phyloP scores from a whole-genome alignment of 805 yeast species.

The Zygotorulaspora sp. region DNA sequence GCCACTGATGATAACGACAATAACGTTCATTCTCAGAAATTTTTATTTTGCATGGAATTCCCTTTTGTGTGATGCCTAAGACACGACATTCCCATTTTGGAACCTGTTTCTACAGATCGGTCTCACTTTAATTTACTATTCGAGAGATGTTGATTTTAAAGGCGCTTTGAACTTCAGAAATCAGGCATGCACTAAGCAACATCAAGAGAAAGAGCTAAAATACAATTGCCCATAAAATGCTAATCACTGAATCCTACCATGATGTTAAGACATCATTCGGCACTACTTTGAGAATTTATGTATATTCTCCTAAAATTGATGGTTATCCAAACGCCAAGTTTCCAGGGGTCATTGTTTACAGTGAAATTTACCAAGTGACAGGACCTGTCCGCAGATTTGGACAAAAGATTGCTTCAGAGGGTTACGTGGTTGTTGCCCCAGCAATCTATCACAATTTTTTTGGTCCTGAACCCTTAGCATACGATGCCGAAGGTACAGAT shows the following conservation, averaged over 20 bases:
- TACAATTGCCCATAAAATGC: constrained; percentile 40
- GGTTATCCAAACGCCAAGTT: constrained; percentile 75
- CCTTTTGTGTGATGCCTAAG: constrained; percentile 28
- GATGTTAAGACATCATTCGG: constrained; percentile 65
- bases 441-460: constrained; percentile 74
- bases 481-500: constrained; percentile 72
- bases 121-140: no score
- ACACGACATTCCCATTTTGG: no score
- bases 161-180: no score
- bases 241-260: constrained; percentile 58
- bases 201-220: not conserved
- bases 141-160: not conserved
- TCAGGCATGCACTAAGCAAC: not conserved
- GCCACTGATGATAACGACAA: constrained; percentile 24
- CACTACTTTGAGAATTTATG: constrained; percentile 61
- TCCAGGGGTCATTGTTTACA: constrained; percentile 75
- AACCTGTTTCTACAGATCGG: no score
- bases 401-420: constrained; percentile 72
- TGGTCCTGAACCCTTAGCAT: constrained; percentile 57
- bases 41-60: constrained; percentile 20
- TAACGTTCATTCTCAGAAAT: constrained; percentile 9
- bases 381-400: constrained; percentile 81
- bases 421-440: constrained; percentile 75
- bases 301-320: constrained; percentile 62
- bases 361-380: constrained; percentile 77